A percentile compares a stretch with the other conserved stretches of the same genome.
These are phyloP conservation scores for Pholiota conissans DNA, from an alignment of 768 basidiomycete genomes.

Conservation along the genomic window DNA sequence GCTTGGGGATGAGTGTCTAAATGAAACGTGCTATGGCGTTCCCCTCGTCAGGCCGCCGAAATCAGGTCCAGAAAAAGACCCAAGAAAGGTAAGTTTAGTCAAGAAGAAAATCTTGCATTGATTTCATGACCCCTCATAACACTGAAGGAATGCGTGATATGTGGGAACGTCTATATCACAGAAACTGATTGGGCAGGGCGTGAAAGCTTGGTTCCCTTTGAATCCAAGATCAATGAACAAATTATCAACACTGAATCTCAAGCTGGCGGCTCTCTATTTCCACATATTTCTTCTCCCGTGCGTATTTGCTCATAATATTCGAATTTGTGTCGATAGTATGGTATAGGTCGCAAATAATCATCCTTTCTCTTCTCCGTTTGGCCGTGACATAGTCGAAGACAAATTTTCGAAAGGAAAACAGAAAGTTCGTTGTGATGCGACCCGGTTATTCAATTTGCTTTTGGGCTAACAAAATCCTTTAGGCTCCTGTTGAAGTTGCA, in stretches of 20 bases:
- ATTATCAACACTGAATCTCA: neutral
- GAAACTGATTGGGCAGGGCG: constrained; percentile 52
- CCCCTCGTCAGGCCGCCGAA: constrained; percentile 84
- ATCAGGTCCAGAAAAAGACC: constrained; percentile 56
- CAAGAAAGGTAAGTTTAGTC: constrained; percentile 54
- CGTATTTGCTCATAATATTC: neutral
- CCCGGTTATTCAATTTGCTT: neutral
- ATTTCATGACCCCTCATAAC: constrained; percentile 5
- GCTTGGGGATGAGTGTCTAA: constrained; percentile 85
- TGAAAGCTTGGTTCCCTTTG: constrained; percentile 37
- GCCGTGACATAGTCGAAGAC: neutral
- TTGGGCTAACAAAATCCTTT: neutral
- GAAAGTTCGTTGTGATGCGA: neutral
- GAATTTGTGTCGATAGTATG: neutral
- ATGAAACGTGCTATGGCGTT: constrained; percentile 67
- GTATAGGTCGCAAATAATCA: neutral
- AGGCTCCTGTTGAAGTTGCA: neutral
- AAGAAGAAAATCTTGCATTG: neutral
- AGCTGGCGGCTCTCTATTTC: neutral
- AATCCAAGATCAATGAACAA: neutral
- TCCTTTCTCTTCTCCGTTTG: constrained; percentile 13
- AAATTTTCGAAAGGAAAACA: neutral
- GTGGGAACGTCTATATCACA: constrained; percentile 57
- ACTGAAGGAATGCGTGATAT: constrained; percentile 78
- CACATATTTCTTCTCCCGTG: neutral